phyloP scores from a whole-genome alignment of 352 stramenopile genomes.

The Phytophthora sansomeana region DNA sequence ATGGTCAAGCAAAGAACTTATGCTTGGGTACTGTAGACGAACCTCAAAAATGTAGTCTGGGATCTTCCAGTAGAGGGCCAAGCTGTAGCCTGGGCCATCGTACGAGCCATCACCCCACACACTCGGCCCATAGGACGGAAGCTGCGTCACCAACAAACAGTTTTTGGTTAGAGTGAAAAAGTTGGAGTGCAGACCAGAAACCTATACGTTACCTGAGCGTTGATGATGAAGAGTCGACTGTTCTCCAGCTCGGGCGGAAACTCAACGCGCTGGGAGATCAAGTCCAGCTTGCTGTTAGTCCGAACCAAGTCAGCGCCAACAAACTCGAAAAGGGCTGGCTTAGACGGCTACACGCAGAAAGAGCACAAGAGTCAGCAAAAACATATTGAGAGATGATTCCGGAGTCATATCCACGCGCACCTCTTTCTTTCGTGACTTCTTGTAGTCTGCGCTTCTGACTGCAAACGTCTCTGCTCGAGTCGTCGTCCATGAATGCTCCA shows the following conservation, averaged over 20 bases:
- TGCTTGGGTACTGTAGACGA: background rate
- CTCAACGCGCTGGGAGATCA: conserved; percentile 78
- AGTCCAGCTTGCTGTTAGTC: conserved; percentile 74
- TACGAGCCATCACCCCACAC: conserved; percentile 71
- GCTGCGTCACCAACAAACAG: conserved; percentile 33
- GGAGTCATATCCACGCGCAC: conserved; percentile 23
- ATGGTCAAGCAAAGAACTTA: background rate
- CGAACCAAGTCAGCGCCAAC: conserved; percentile 76
- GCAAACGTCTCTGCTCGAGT: conserved; percentile 69
- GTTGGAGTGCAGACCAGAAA: background rate
- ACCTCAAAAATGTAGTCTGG: conserved; percentile 69
- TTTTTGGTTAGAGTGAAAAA: background rate
- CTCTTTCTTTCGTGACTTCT: conserved; percentile 84
- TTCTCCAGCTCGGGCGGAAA: conserved; percentile 61
- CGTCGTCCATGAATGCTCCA: conserved; percentile 62
- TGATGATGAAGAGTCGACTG: conserved; percentile 83
- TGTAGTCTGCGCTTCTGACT: conserved; percentile 82
- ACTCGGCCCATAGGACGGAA: conserved; percentile 80
- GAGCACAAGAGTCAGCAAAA: background rate
- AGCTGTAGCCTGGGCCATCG: conserved; percentile 77
- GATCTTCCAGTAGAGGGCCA: conserved; percentile 87
- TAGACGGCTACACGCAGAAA: conserved; percentile 46
- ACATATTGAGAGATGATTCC: background rate
- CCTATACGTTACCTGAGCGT: conserved; percentile 64
- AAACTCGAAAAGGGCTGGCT: conserved; percentile 79